These are phyloP conservation scores for Sergeia podlipaevii DNA, from an alignment of 208 protist genomes.

Conservation along the genomic window DNA sequence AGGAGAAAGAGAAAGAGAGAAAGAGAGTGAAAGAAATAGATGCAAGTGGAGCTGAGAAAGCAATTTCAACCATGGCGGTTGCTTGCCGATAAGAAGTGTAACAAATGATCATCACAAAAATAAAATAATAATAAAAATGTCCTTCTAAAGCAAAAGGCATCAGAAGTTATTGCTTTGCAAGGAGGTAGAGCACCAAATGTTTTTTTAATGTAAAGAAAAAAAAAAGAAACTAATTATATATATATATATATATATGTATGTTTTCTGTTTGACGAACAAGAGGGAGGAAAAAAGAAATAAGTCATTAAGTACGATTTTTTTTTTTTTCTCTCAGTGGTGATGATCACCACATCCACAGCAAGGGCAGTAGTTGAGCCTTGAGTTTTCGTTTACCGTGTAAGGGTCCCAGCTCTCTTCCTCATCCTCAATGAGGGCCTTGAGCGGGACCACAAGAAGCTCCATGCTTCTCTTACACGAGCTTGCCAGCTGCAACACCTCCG, in stretches of 20 bases:
- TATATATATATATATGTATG: not conserved
- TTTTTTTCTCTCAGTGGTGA: not conserved
- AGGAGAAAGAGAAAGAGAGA: not conserved
- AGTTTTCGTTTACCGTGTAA: slow-evolving; percentile 54
- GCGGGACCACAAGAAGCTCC: slow-evolving; percentile 30
- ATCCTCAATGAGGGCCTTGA: slow-evolving; percentile 55
- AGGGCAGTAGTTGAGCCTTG: slow-evolving; percentile 75
- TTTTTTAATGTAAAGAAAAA: too few species aligned
- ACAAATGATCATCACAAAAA: not conserved
- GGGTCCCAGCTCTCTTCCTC: slow-evolving; percentile 65
- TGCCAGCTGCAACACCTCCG: slow-evolving; percentile 9
- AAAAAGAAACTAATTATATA: too few species aligned
- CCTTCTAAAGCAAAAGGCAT: not conserved
- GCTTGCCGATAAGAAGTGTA: too few species aligned
- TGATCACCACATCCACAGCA: slow-evolving; percentile 58
- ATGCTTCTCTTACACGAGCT: slow-evolving; percentile 6
- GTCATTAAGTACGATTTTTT: too few species aligned
- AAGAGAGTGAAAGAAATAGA: not conserved
- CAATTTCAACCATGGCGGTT: too few species aligned
- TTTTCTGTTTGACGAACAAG: too few species aligned
- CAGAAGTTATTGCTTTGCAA: too few species aligned
- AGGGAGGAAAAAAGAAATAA: too few species aligned
- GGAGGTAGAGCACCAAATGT: too few species aligned
- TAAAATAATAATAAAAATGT: not conserved
- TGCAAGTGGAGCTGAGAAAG: too few species aligned